Percentiles rank a stretch among this genome's conserved stretches.
Evolutionary conservation across 371 early-diverging fungal species (phyloP).

Genomic region (Apophysomyces elegans): DNA sequence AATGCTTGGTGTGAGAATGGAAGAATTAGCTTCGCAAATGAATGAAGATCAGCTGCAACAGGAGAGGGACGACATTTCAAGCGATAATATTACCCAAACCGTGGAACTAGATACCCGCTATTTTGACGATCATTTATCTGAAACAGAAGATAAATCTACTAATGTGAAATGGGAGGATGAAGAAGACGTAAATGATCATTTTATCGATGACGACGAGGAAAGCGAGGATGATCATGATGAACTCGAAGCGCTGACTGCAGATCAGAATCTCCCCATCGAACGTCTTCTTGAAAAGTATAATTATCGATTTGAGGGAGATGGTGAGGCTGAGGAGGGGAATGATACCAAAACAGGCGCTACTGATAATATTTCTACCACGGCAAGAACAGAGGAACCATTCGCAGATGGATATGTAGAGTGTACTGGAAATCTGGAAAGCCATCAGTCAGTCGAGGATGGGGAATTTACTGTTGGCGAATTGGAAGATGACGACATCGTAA

Average conservation of each 20-base stretch:
- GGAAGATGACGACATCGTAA: constrained; percentile 26
- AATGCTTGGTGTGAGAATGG: constrained; percentile 71
- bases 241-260: constrained; percentile 34
- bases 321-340: constrained; percentile 22
- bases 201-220: constrained; percentile 33
- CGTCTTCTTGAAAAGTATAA: constrained; percentile 60
- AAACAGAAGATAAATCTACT: constrained; percentile 17
- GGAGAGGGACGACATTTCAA: constrained; percentile 10
- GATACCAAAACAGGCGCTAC: background rate
- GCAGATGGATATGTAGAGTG: constrained; percentile 3
- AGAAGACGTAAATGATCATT: constrained; percentile 42
- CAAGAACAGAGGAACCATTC: constrained; percentile 11
- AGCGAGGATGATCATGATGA: constrained; percentile 42
- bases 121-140: constrained; percentile 24
- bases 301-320: constrained; percentile 29
- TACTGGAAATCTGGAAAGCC: background rate
- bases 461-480: constrained; percentile 21
- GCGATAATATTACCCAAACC: constrained; percentile 22
- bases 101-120: constrained; percentile 14
- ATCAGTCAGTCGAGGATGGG: constrained; percentile 16
- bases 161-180: constrained; percentile 10
- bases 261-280: constrained; percentile 58
- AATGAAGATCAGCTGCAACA: background rate
- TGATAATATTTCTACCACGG: constrained; percentile 16
- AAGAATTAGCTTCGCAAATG: constrained; percentile 32